phyloP scores from a whole-genome alignment of 2,329 filamentous ascomycete species.

The Phialophora macrospora region DNA sequence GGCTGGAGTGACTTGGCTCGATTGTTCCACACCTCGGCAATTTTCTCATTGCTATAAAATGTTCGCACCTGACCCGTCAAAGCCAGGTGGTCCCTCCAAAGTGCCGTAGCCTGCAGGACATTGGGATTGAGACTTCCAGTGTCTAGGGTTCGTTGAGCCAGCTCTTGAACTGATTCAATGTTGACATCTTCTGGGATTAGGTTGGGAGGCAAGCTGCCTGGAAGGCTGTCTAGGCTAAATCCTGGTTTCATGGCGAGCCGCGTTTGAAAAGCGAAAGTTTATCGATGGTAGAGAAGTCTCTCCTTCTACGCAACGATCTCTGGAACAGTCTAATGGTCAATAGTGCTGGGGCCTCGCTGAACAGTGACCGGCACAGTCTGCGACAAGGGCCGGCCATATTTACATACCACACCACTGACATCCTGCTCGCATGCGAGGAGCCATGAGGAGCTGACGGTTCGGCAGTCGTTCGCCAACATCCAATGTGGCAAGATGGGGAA shows the following conservation, averaged over 20 bases:
- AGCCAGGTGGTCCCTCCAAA: conserved; percentile 40
- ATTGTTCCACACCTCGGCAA: conserved; percentile 36
- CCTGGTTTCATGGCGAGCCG: conserved; percentile 12
- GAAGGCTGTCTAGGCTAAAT: conserved; percentile 31
- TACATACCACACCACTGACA: not conserved
- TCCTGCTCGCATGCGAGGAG: not conserved
- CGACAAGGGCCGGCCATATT: not conserved
- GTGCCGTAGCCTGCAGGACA: conserved; percentile 20
- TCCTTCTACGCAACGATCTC: not conserved
- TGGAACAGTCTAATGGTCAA: not conserved
- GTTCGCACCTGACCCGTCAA: conserved; percentile 39
- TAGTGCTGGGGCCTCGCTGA: not conserved
- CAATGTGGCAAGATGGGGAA: not conserved
- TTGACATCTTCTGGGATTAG: conserved; percentile 33
- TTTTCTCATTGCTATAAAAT: conserved; percentile 30
- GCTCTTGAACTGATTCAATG: conserved; percentile 13
- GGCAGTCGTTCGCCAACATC: not conserved
- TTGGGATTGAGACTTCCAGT: not conserved
- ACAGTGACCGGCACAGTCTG: not conserved
- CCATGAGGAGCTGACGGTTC: not conserved
- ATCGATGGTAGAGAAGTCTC: not conserved
- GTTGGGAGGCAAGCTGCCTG: conserved; percentile 35
- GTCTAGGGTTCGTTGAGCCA: conserved; percentile 3
- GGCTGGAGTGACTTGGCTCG: conserved; percentile 20
- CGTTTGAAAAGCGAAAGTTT: not conserved